These are phyloP conservation scores for Tieghemiomyces parasiticus DNA, from an alignment of 192 early-diverging fungal species.

Conservation along the genomic window DNA sequence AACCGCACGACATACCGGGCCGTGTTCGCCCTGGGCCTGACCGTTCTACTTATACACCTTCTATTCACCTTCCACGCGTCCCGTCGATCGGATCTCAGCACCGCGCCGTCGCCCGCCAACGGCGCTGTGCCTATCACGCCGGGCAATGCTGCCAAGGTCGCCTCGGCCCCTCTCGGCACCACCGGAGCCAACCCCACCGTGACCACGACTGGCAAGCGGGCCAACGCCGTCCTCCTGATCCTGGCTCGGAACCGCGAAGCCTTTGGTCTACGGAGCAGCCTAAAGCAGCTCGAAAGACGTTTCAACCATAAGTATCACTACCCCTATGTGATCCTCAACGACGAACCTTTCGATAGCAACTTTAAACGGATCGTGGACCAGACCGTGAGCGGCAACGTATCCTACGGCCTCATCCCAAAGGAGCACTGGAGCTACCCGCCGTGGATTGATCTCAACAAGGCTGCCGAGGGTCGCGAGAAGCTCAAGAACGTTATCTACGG, in stretches of 20 bases:
- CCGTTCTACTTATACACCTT: neutral
- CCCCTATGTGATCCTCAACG: conserved; percentile 58
- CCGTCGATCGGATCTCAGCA: too few relatives aligned
- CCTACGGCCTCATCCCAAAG: conserved; percentile 42
- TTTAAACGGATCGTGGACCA: conserved; percentile 28
- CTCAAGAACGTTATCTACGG: conserved; percentile 58
- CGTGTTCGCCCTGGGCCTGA: neutral
- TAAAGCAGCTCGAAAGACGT: conserved; percentile 42
- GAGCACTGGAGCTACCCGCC: conserved; percentile 69
- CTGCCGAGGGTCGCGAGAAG: conserved; percentile 28
- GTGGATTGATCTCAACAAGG: conserved; percentile 56
- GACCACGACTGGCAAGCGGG: too few relatives aligned
- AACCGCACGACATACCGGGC: neutral
- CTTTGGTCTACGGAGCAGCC: conserved; percentile 22
- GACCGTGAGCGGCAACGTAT: conserved; percentile 36
- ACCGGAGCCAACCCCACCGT: too few relatives aligned
- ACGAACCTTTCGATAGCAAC: conserved; percentile 37
- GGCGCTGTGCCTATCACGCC: too few relatives aligned
- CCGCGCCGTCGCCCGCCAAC: too few relatives aligned
- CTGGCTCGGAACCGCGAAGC: conserved; percentile 39
- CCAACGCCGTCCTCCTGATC: conserved; percentile 30
- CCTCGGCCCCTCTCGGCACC: too few relatives aligned
- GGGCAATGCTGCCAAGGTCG: neutral
- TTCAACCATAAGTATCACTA: conserved; percentile 49
- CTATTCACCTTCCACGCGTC: neutral